Evolutionary conservation across 2,329 filamentous ascomycete genomes (phyloP).

Genomic region (Ceratocystis harringtonii): DNA sequence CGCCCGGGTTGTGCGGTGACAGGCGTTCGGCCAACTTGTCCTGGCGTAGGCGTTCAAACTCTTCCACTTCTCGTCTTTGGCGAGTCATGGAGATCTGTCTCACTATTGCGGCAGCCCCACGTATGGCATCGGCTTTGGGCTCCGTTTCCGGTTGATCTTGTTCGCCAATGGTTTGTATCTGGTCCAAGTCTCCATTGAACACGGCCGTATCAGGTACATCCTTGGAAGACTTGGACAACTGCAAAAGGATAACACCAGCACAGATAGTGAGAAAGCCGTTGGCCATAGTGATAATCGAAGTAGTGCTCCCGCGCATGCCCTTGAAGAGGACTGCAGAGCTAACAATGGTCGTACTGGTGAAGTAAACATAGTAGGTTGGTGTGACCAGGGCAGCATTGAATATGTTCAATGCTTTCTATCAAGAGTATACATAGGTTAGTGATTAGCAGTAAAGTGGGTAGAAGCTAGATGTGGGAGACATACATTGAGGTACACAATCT

Average conservation of each 20-base stretch:
- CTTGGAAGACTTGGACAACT: slow-evolving; percentile 96
- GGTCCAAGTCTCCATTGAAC: slow-evolving; percentile 83
- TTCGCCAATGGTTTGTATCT: slow-evolving; percentile 87
- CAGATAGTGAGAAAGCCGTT: slow-evolving; percentile 92
- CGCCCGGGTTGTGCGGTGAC: slow-evolving; percentile 63
- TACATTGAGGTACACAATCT: slow-evolving; percentile 93
- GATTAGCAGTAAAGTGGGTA: background rate
- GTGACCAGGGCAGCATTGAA: slow-evolving; percentile 96
- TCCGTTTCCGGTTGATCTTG: slow-evolving; percentile 94
- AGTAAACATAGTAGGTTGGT: slow-evolving; percentile 97
- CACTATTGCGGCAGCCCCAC: slow-evolving; percentile 76
- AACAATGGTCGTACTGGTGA: slow-evolving; percentile 88
- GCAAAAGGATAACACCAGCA: slow-evolving; percentile 75
- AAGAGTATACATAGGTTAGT: slow-evolving; percentile 17
- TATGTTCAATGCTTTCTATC: slow-evolving; percentile 92
- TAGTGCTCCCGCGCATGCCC: slow-evolving; percentile 76
- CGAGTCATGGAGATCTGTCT: slow-evolving; percentile 64
- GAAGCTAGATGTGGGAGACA: slow-evolving; percentile 29
- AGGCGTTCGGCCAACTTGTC: slow-evolving; percentile 60
- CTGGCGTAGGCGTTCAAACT: slow-evolving; percentile 62
- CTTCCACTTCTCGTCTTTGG: slow-evolving; percentile 63
- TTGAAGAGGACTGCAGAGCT: slow-evolving; percentile 85
- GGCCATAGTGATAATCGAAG: slow-evolving; percentile 74
- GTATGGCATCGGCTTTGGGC: slow-evolving; percentile 89
- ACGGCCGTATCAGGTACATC: slow-evolving; percentile 89